Percentiles rank a stretch among this genome's conserved stretches.
These are phyloP conservation scores for Suhomyces wounanorum DNA, from an alignment of 1,139 yeast species.

Conservation along the genomic window DNA sequence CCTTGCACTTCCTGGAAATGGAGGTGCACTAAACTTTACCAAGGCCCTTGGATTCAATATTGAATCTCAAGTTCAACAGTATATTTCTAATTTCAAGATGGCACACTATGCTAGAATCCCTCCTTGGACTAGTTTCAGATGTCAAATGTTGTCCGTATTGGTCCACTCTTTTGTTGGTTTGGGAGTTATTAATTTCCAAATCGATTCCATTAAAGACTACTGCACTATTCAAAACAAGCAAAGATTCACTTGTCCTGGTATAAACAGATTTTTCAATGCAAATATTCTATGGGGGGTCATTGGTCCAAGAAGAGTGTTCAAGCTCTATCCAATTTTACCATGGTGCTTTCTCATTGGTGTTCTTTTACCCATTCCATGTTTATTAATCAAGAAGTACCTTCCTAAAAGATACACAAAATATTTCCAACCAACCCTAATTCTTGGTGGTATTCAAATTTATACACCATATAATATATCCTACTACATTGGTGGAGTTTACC, in stretches of 20 bases:
- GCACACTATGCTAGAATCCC: slow-evolving; percentile 40
- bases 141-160: slow-evolving; percentile 34
- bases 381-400: slow-evolving; percentile 26
- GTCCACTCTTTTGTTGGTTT: slow-evolving; percentile 29
- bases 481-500: slow-evolving; percentile 19
- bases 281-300: slow-evolving; percentile 40
- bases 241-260: slow-evolving; percentile 36
- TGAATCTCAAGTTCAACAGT: slow-evolving; percentile 39
- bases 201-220: slow-evolving; percentile 27
- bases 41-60: slow-evolving; percentile 28
- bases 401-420: slow-evolving; percentile 14
- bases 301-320: slow-evolving; percentile 37
- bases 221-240: slow-evolving; percentile 31
- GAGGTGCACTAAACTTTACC: slow-evolving; percentile 23
- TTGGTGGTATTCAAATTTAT: slow-evolving; percentile 20
- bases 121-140: slow-evolving; percentile 37
- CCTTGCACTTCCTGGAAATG: slow-evolving; percentile 25
- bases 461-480: slow-evolving; percentile 24
- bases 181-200: slow-evolving; percentile 32
- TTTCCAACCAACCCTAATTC: slow-evolving; percentile 23
- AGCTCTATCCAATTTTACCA: slow-evolving; percentile 34
- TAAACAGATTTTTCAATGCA: slow-evolving; percentile 34
- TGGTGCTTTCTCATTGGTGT: slow-evolving; percentile 39
- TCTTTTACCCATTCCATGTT: slow-evolving; percentile 30
- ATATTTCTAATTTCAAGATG: slow-evolving; percentile 38